Evolutionary conservation across 768 basidiomycete species (phyloP).

Genomic region (Naganishia friedmannii): DNA sequence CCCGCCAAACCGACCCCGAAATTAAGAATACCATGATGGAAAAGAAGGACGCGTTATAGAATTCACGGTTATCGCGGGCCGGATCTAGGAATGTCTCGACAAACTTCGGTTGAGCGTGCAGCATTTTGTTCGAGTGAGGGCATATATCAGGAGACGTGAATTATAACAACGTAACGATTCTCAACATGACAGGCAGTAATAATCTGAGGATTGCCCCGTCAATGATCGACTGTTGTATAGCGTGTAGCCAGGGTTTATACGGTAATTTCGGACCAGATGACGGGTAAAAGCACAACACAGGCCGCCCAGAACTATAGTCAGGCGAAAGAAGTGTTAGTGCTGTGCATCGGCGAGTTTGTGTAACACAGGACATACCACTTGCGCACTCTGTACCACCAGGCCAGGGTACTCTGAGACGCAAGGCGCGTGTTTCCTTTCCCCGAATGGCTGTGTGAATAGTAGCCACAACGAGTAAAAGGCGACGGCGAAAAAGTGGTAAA

Average conservation of each 20-base stretch:
- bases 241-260: conserved; percentile 29
- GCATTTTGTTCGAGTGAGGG: too few relatives aligned
- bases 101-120: too few relatives aligned
- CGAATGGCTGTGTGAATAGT: conserved; percentile 64
- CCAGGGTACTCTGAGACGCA: conserved; percentile 66
- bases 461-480: conserved; percentile 92
- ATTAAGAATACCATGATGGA: too few relatives aligned
- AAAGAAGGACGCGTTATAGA: too few relatives aligned
- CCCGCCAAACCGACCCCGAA: too few relatives aligned
- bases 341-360: conserved; percentile 1
- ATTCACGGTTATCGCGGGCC: too few relatives aligned
- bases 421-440: conserved; percentile 47
- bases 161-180: too few relatives aligned
- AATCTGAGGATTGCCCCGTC: too few relatives aligned
- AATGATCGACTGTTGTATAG: too few relatives aligned
- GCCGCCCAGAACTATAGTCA: conserved; percentile 78
- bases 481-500: conserved; percentile 90
- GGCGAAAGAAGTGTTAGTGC: conserved; percentile 24
- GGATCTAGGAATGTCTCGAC: too few relatives aligned
- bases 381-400: conserved; percentile 62
- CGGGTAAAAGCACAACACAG: conserved; percentile 78
- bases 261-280: conserved; percentile 78
- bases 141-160: too few relatives aligned
- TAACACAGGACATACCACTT: conserved; percentile 62
- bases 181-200: too few relatives aligned